Percentiles rank a stretch among this genome's conserved stretches.
Conservation (phyloP, 2,329 filamentous ascomycete genomes). For the Domatiomyces globalis region DNA sequence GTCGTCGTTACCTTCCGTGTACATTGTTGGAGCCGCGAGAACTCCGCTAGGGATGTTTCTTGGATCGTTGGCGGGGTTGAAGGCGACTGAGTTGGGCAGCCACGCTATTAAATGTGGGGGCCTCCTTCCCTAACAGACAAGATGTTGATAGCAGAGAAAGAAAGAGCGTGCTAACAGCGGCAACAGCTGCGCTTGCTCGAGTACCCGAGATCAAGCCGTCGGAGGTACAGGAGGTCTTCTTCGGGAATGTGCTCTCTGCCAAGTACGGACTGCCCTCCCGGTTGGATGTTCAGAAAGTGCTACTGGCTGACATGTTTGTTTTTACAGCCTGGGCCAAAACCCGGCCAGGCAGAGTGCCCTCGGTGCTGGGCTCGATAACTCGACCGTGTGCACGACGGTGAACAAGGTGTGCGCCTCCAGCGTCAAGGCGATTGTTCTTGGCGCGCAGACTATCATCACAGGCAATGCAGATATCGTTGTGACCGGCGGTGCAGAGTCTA, state of each 20-base stretch:
- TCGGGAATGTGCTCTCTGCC: slow-evolving; percentile 94
- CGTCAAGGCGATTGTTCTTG: slow-evolving; percentile 86
- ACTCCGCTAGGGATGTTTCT: slow-evolving; percentile 91
- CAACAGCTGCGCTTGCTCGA: slow-evolving; percentile 60
- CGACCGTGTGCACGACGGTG: slow-evolving; percentile 75
- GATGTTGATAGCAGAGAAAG: not conserved
- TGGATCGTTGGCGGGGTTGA: slow-evolving; percentile 82
- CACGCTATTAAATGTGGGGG: slow-evolving; percentile 77
- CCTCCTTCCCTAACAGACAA: slow-evolving; percentile 2
- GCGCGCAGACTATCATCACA: slow-evolving; percentile 92
- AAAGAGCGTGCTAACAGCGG: not conserved
- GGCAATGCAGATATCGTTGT: slow-evolving; percentile 87
- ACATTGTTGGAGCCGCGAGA: slow-evolving; percentile 83
- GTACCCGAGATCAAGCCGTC: slow-evolving; percentile 74
- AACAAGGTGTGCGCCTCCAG: slow-evolving; percentile 99
- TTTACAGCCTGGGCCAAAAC: slow-evolving; percentile 72
- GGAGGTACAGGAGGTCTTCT: slow-evolving; percentile 91
- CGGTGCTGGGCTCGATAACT: slow-evolving; percentile 67
- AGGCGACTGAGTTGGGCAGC: slow-evolving; percentile 71
- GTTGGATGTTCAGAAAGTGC: slow-evolving; percentile 7
- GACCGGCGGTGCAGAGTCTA: slow-evolving; percentile 90
- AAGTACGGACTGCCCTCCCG: slow-evolving; percentile 43
- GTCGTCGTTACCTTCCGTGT: slow-evolving; percentile 62
- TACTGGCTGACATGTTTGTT: slow-evolving; percentile 4
- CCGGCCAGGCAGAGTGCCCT: slow-evolving; percentile 90